Evolutionary conservation across 495 filamentous ascomycete genomes (phyloP), one percentile per base, ranked within the genome.

Genomic region (Penicillium cataractarum): DNA sequence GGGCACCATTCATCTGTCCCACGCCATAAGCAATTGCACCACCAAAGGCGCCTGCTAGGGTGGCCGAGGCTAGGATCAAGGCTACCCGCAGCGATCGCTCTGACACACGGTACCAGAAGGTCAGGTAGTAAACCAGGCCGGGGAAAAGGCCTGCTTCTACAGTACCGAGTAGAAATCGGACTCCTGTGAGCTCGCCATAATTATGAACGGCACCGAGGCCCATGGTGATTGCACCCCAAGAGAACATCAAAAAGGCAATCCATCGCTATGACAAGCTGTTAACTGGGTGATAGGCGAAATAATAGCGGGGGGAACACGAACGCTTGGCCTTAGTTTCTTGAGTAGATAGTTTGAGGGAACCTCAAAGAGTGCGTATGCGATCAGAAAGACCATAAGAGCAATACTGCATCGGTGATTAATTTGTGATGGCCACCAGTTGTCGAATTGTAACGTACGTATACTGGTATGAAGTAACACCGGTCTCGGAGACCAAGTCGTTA

Each of bases 31-130:
- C 88, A 42, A 90, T 86, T 4, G 83, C 83, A 17, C 89, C 89
- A 9, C 89, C 89, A 63, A 92, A 92, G 1, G 89, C 89, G 8
- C 89, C 88, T 4, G 87, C 88, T 4, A 91, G 78, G 0, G 88
- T 88, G 9, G 89, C 88, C 1, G 84, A 85, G n/a, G 86, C 84
- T 13, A 91, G 78, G 55, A 91, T 87, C 31, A 89, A 66, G 7
- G 87, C 87, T 7, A 90, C 82, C 5, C 89, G 81, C 17, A 89
- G 78, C 21, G 83, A 85, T 8, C 86, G 79, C 70, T 90, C 89
- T 10, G 86, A 82, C 31, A 73, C 75, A n/a, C 83, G 82, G 69
- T 92, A 90, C 87, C 88, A 90, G 62, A 89, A 87, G 27, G 87
- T 89, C 15, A 90, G 76, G 64, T 88, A 88, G 71, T 86, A 91